Evolutionary conservation across 257 asterid genomes (phyloP), one percentile per base, ranked within the genome.

Genomic region (Gynochthodes officinalis): DNA sequence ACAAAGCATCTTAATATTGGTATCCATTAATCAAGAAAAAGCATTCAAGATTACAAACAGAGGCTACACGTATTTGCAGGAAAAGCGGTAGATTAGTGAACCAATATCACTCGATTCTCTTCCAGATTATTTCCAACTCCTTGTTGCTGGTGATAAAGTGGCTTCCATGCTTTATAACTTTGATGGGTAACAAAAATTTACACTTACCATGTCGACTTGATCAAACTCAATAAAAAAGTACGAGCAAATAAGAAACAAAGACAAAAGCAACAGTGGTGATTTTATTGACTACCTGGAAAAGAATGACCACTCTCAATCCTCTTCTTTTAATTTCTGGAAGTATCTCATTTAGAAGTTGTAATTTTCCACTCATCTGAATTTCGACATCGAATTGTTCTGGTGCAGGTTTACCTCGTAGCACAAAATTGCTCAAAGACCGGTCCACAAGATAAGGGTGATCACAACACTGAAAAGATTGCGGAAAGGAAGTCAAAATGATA

Each of bases 401-500:
- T 62, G 42, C 71, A 28, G 88, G 85, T 63, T 83, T 68, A 60
- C 65, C 86, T 77, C 76, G 57, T 35, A 79, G 55, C 76, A 84
- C 84, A 23, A 83, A 78, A 42, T 65, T 70, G 44, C 74, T 69
- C 76, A 86, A 53, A 73, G 90, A 81, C 58, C 70, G 42, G 67
- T 88, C 87, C 79, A 79, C 85, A 25, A 89, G 89, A 64, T 83
- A 82, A 58, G 96, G 96, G 76, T 88, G 92, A 81, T 89, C 96
- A 54, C 96, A 86, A 71, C 88, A 86, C 95, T 89, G 87, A 53
- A 40, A 74, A 57, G 55, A 9, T 46, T 27, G 40, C 0, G 52
- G 2, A 78, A 58, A 44, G 49, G 43, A 64, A 11, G 66, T 74
- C 63, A 72, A 62, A 40, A 80, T 66, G 54, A 46, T 72, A 37